phyloP scores from a whole-genome alignment of 2,329 filamentous ascomycete species.

The Rosellinia necatrix region DNA sequence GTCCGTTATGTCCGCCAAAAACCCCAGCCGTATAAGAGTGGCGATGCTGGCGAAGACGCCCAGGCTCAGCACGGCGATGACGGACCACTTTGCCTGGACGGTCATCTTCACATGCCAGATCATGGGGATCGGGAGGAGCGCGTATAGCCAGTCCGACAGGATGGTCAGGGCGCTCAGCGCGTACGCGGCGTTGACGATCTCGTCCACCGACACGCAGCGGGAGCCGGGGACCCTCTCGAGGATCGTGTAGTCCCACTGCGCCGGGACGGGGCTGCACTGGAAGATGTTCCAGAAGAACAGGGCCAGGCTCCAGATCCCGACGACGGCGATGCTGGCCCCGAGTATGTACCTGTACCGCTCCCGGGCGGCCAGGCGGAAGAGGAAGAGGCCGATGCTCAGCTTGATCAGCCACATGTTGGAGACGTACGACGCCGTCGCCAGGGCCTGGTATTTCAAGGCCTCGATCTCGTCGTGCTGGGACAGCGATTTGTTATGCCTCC shows the following conservation, averaged over 20 bases:
- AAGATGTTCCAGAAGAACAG: conserved; percentile 56
- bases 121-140: conserved; percentile 58
- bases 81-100: conserved; percentile 55
- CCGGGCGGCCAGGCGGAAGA: conserved; percentile 52
- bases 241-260: conserved; percentile 59
- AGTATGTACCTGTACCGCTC: conserved; percentile 55
- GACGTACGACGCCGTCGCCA: conserved; percentile 56
- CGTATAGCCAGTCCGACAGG: conserved; percentile 60
- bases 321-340: conserved; percentile 49
- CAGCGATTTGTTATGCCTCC: conserved; percentile 53
- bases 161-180: conserved; percentile 58
- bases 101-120: conserved; percentile 60
- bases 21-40: conserved; percentile 57
- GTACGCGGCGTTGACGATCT: conserved; percentile 55
- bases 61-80: conserved; percentile 53
- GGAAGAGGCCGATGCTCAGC: conserved; percentile 58
- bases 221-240: conserved; percentile 38
- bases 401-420: conserved; percentile 62
- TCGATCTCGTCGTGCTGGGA: conserved; percentile 46
- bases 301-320: conserved; percentile 52
- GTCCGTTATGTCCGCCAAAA: conserved; percentile 51
- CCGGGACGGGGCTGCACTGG: conserved; percentile 54
- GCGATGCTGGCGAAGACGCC: conserved; percentile 61
- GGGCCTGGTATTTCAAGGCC: conserved; percentile 58
- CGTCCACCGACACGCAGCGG: conserved; percentile 49